A percentile compares a stretch with the other conserved stretches of the same genome.
Conservation (phyloP, 371 early-diverging fungal species). For the Thermomucor indicae-seudaticae region DNA sequence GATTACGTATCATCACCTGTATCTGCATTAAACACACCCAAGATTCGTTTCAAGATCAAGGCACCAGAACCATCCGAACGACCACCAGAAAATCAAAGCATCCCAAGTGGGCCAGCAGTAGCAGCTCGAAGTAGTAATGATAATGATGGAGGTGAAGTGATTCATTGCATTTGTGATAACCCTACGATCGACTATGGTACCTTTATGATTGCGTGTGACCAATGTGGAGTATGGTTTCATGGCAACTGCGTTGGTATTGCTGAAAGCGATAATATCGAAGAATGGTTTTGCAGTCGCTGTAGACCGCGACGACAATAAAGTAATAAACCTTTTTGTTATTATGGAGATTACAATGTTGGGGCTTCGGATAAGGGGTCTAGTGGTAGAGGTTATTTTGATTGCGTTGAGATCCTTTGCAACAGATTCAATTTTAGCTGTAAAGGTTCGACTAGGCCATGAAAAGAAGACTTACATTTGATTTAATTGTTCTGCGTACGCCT, state of each 20-base stretch:
- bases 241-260: constrained; percentile 66
- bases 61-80: constrained; percentile 21
- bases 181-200: constrained; percentile 67
- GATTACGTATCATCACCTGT: constrained; percentile 6
- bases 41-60: constrained; percentile 42
- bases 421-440: too few species aligned
- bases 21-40: constrained; percentile 28
- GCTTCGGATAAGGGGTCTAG: too few species aligned
- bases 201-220: constrained; percentile 80
- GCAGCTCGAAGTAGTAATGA: neutral
- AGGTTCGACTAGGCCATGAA: too few species aligned
- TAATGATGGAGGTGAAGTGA: constrained; percentile 33
- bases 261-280: constrained; percentile 45
- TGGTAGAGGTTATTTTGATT: too few species aligned
- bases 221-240: constrained; percentile 74
- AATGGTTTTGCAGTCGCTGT: constrained; percentile 32
- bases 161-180: constrained; percentile 65
- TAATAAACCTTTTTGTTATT: too few species aligned
- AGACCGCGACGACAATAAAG: neutral
- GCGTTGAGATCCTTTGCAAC: too few species aligned
- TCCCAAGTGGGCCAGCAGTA: neutral
- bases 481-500: constrained; percentile 57
- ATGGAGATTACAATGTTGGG: too few species aligned
- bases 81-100: neutral
- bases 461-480: constrained; percentile 50